These are phyloP conservation scores for Datisca glomerata DNA, from an alignment of 306 rosid genomes.

Conservation along the genomic window DNA sequence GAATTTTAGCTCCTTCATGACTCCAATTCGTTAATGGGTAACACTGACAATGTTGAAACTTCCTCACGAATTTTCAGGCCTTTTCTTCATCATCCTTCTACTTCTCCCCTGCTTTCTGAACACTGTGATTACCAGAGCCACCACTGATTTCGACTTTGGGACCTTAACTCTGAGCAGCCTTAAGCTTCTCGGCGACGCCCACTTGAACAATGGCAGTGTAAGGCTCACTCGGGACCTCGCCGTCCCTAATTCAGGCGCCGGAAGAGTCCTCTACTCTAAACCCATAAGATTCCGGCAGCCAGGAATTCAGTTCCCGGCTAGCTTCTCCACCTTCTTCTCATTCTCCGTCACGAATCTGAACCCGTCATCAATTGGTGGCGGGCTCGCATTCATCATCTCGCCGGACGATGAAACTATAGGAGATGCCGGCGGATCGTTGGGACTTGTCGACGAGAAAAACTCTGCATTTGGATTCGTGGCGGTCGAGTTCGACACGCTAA, in stretches of 20 bases:
- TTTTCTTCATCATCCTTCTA: slow-evolving; percentile 1
- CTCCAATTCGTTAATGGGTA: not conserved
- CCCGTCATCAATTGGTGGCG: slow-evolving; percentile 93
- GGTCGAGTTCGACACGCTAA: slow-evolving; percentile 83
- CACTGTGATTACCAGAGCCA: slow-evolving; percentile 3
- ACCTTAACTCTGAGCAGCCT: slow-evolving; percentile 53
- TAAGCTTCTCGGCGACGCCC: slow-evolving; percentile 90
- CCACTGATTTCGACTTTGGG: slow-evolving; percentile 71
- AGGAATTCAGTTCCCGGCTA: slow-evolving; percentile 26
- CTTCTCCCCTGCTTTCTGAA: slow-evolving; percentile 3
- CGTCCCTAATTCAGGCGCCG: slow-evolving; percentile 81
- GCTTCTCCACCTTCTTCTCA: slow-evolving; percentile 79
- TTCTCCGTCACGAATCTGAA: slow-evolving; percentile 65
- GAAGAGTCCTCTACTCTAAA: slow-evolving; percentile 54
- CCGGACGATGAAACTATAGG: slow-evolving; percentile 57
- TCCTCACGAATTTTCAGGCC: slow-evolving; percentile 1
- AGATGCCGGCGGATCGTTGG: slow-evolving; percentile 71
- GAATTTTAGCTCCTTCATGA: slow-evolving; percentile 13
- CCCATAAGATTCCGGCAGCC: slow-evolving; percentile 66
- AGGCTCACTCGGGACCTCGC: slow-evolving; percentile 83
- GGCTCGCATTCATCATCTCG: slow-evolving; percentile 62
- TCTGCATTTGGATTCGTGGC: slow-evolving; percentile 40
- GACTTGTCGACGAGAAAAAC: slow-evolving; percentile 21
- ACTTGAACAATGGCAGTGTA: slow-evolving; percentile 69
- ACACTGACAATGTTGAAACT: slow-evolving; percentile 28